A percentile compares a stretch with the other conserved stretches of the same genome.
phyloP scores from a whole-genome alignment of 2,329 filamentous ascomycete genomes.

The Emericellopsis atlantica region DNA sequence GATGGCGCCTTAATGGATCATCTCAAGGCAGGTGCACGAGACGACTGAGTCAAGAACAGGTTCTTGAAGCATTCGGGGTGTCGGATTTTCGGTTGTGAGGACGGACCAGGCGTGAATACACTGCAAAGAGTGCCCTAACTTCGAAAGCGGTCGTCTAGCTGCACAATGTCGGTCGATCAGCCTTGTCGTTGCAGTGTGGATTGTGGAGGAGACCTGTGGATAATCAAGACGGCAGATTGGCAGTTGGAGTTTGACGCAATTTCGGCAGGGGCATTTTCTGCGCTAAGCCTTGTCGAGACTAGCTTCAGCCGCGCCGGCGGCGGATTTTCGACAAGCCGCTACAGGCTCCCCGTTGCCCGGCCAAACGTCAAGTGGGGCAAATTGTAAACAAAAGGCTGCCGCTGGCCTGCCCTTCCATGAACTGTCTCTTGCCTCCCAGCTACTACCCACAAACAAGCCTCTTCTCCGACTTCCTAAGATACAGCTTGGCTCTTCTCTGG shows the following conservation, averaged over 20 bases:
- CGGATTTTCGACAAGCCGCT: slow-evolving; percentile 8
- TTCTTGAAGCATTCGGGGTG: too few relatives aligned
- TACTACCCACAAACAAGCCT: slow-evolving; percentile 7
- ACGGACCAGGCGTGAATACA: too few relatives aligned
- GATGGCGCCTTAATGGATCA: too few relatives aligned
- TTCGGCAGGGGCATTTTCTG: neutral
- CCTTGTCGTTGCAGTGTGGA: neutral
- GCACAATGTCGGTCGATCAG: neutral
- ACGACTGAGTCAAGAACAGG: too few relatives aligned
- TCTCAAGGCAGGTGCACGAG: too few relatives aligned
- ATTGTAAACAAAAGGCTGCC: slow-evolving; percentile 32
- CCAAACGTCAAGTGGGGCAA: slow-evolving; percentile 18
- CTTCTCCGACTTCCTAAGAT: slow-evolving; percentile 6
- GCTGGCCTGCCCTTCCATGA: too few relatives aligned
- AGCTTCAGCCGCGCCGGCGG: slow-evolving; percentile 2
- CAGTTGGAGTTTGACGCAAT: neutral
- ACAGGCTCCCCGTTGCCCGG: slow-evolving; percentile 18
- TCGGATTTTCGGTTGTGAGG: too few relatives aligned
- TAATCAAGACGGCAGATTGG: neutral
- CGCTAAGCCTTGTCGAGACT: neutral
- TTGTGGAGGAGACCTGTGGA: too few relatives aligned
- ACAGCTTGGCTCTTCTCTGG: slow-evolving; percentile 7
- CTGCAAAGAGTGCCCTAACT: too few relatives aligned
- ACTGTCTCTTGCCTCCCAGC: too few relatives aligned
- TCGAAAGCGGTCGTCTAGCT: neutral